Evolutionary conservation across 306 rosid species (phyloP).

Genomic region (Mucuna pruriens): DNA sequence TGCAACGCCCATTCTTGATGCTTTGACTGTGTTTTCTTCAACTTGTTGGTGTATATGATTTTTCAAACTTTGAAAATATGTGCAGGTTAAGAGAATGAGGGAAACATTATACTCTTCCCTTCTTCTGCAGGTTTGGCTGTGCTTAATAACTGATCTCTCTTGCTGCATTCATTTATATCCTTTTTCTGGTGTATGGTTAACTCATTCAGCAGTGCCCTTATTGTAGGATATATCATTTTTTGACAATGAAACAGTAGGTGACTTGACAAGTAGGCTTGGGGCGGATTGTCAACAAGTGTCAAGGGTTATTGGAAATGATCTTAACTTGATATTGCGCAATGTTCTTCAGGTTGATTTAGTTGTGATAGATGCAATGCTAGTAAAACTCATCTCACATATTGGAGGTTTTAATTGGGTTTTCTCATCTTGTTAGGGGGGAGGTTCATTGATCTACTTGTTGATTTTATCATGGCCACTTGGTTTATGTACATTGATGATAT

Average conservation of each 20-base stretch:
- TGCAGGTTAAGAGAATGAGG: slow-evolving; percentile 96
- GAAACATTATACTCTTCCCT: slow-evolving; percentile 92
- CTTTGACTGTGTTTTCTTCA: slow-evolving; percentile 19
- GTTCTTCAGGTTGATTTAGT: slow-evolving; percentile 72
- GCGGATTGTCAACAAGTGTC: slow-evolving; percentile 99
- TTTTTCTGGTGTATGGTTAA: slow-evolving; percentile 37
- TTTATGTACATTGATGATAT: slow-evolving; percentile 72
- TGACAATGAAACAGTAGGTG: slow-evolving; percentile 95
- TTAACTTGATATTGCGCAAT: slow-evolving; percentile 89
- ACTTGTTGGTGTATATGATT: slow-evolving; percentile 9
- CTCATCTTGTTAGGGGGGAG: slow-evolving; percentile 66
- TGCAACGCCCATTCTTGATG: background rate
- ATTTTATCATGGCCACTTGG: slow-evolving; percentile 93
- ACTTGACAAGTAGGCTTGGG: slow-evolving; percentile 98
- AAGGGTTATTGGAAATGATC: slow-evolving; percentile 95
- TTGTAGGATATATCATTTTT: slow-evolving; percentile 97
- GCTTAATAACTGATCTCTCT: slow-evolving; percentile 26
- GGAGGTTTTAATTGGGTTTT: slow-evolving; percentile 35
- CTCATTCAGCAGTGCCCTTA: slow-evolving; percentile 51
- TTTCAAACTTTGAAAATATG: slow-evolving; percentile 27
- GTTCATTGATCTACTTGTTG: slow-evolving; percentile 81
- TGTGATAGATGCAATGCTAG: slow-evolving; percentile 14
- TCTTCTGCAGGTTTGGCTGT: slow-evolving; percentile 78
- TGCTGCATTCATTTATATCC: slow-evolving; percentile 31
- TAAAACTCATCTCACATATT: slow-evolving; percentile 18